phyloP scores from a whole-genome alignment of 768 basidiomycete genomes.

The Lyophyllum atratum region DNA sequence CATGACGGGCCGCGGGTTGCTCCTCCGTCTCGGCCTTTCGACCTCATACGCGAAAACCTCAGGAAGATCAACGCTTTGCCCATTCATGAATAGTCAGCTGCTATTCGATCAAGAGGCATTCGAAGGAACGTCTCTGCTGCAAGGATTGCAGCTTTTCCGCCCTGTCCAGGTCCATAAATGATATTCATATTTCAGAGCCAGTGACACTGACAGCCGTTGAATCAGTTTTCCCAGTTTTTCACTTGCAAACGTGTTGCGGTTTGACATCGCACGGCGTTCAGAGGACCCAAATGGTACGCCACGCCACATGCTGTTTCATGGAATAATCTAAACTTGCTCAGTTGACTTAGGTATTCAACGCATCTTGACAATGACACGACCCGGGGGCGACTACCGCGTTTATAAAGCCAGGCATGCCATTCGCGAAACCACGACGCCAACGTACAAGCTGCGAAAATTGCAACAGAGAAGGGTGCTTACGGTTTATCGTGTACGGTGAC shows the following conservation, averaged over 20 bases:
- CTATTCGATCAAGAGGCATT: neutral
- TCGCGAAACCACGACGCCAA: neutral
- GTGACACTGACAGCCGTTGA: too few species aligned
- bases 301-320: neutral
- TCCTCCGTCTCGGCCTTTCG: neutral
- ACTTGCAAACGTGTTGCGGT: neutral
- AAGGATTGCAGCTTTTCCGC: too few species aligned
- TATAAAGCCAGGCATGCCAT: neutral
- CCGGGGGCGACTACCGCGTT: neutral
- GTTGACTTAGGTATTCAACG: neutral
- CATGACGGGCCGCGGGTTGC: too few species aligned
- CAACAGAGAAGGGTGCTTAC: neutral
- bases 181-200: too few species aligned
- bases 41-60: neutral
- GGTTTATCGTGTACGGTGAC: neutral
- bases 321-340: neutral
- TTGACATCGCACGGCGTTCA: neutral
- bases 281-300: neutral
- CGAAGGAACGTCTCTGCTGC: neutral
- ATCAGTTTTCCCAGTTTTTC: neutral
- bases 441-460: neutral
- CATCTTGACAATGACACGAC: neutral
- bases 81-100: neutral
- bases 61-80: neutral
- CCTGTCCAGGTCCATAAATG: too few species aligned